A percentile compares a stretch with the other conserved stretches of the same genome.
Conservation (phyloP, 2,329 filamentous ascomycete genomes). For the Cercospora zeae-maydis region DNA sequence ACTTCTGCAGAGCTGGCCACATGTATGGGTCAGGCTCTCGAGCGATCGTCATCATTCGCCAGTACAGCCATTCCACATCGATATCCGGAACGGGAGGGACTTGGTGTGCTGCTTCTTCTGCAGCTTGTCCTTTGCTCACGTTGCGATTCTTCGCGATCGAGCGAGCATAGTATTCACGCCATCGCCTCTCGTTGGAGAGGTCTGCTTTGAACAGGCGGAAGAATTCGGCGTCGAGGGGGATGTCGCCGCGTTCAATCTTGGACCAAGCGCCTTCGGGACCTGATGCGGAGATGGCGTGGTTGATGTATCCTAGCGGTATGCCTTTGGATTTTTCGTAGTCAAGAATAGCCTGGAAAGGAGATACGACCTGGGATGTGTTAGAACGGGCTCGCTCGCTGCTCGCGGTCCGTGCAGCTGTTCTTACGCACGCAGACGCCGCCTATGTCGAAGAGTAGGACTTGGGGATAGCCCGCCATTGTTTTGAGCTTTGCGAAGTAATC, state of each 20-base stretch:
- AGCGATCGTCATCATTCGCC: conserved; percentile 81
- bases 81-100: conserved; percentile 65
- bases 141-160: conserved; percentile 26
- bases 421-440: conserved; percentile 89
- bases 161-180: conserved; percentile 57
- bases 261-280: conserved; percentile 84
- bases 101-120: conserved; percentile 30
- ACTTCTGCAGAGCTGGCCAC: conserved; percentile 71
- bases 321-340: conserved; percentile 75
- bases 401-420: not conserved
- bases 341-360: conserved; percentile 87
- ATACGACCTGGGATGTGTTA: conserved; percentile 62
- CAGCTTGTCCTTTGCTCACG: conserved; percentile 43
- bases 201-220: conserved; percentile 74
- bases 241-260: conserved; percentile 76
- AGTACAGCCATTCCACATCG: conserved; percentile 76
- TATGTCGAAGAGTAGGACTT: conserved; percentile 87
- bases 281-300: conserved; percentile 78
- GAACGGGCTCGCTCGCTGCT: not conserved
- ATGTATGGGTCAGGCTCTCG: conserved; percentile 77
- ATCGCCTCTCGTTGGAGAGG: conserved; percentile 62
- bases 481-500: not conserved
- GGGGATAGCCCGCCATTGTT: conserved; percentile 46
- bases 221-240: conserved; percentile 69
- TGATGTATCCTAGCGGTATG: conserved; percentile 87